Conservation (phyloP, 371 early-diverging fungal species). For the Mortierella sp. region DNA sequence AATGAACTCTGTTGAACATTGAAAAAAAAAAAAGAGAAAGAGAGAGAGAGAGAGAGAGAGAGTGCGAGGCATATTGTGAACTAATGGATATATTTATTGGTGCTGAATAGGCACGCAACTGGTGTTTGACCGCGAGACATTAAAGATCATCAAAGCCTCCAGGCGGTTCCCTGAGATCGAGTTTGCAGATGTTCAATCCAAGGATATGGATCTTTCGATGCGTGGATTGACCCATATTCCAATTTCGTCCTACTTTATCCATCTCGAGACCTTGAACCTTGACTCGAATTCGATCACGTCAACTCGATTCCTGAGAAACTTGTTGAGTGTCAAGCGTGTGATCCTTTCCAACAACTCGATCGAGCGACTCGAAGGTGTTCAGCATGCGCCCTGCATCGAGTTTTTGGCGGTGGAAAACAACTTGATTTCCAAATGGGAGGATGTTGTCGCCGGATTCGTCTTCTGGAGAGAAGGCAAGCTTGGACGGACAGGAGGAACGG, state of each 20-base stretch:
- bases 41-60: too few species aligned
- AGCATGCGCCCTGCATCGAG: slow-evolving; percentile 41
- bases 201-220: slow-evolving; percentile 40
- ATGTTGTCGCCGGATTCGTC: slow-evolving; percentile 43
- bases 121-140: slow-evolving; percentile 53
- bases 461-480: slow-evolving; percentile 50
- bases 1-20: neutral
- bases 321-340: slow-evolving; percentile 34
- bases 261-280: slow-evolving; percentile 39
- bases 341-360: slow-evolving; percentile 45
- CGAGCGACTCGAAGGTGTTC: slow-evolving; percentile 42
- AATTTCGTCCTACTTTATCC: slow-evolving; percentile 39
- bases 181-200: slow-evolving; percentile 15
- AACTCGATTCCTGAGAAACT: slow-evolving; percentile 38
- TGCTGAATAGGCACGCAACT: slow-evolving; percentile 39
- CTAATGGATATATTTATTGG: neutral
- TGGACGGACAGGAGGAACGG: slow-evolving; percentile 26
- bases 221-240: slow-evolving; percentile 51
- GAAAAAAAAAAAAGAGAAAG: too few species aligned
- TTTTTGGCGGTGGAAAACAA: slow-evolving; percentile 35
- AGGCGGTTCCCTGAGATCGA: slow-evolving; percentile 36
- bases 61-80: neutral
- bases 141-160: slow-evolving; percentile 23
- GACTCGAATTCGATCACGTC: slow-evolving; percentile 41
- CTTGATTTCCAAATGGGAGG: slow-evolving; percentile 47